Evolutionary conservation across 768 basidiomycete species (phyloP).

Genomic region (Harrya chromipes): DNA sequence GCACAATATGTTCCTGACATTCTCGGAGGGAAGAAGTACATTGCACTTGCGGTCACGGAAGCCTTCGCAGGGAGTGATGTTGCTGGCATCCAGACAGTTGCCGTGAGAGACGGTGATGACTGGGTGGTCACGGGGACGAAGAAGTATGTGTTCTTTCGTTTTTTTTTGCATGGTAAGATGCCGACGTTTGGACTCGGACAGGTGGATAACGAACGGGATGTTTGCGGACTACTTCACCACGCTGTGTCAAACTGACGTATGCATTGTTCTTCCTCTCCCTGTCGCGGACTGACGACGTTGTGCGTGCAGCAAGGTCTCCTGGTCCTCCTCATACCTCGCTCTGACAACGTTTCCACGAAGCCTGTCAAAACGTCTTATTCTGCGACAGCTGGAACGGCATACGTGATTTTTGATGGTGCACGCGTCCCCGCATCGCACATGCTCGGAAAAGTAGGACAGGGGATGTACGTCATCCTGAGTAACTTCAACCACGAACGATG

Average conservation of each 20-base stretch:
- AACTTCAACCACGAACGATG: constrained; percentile 91
- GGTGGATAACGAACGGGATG: constrained; percentile 89
- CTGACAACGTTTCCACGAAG: constrained; percentile 74
- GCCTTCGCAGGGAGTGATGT: constrained; percentile 92
- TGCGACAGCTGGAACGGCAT: constrained; percentile 85
- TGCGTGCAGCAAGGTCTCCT: constrained; percentile 59
- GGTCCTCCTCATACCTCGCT: constrained; percentile 72
- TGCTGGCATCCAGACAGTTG: constrained; percentile 79
- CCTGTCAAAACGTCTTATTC: constrained; percentile 94
- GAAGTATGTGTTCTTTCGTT: constrained; percentile 50
- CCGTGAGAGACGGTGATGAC: constrained; percentile 77
- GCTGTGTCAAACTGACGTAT: constrained; percentile 66
- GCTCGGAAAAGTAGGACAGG: constrained; percentile 82
- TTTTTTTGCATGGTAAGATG: neutral
- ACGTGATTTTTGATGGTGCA: constrained; percentile 75
- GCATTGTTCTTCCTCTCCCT: constrained; percentile 5
- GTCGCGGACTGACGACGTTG: constrained; percentile 1
- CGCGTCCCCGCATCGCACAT: constrained; percentile 85
- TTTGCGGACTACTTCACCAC: constrained; percentile 87
- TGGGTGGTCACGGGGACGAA: constrained; percentile 94
- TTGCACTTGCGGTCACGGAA: constrained; percentile 89
- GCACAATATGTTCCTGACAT: constrained; percentile 70
- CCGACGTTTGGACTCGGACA: constrained; percentile 27
- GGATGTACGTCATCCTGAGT: constrained; percentile 77
- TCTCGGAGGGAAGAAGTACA: constrained; percentile 75